A percentile compares a stretch with the other conserved stretches of the same genome.
phyloP scores from a whole-genome alignment of 2,329 filamentous ascomycete species.

The Geoglossum cookeanum region DNA sequence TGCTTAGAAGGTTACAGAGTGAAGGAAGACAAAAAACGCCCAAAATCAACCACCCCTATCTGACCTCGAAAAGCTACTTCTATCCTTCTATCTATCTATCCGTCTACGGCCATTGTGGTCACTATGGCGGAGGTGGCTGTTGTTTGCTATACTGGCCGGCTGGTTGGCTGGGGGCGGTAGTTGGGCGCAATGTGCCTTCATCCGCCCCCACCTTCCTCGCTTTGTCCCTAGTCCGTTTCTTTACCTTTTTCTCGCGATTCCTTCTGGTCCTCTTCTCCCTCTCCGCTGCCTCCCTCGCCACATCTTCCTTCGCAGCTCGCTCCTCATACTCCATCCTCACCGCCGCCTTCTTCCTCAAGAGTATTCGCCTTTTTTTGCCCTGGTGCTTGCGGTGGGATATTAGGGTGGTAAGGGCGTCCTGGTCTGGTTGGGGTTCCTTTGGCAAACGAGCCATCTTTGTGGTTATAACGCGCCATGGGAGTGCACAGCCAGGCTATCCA shows the following conservation, averaged over 20 bases:
- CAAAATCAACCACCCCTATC: too few relatives aligned
- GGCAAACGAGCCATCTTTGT: slow-evolving; percentile 17
- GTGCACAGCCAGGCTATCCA: slow-evolving; percentile 34
- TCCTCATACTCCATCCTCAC: slow-evolving; percentile 9
- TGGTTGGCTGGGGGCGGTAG: too few relatives aligned
- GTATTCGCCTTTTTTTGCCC: slow-evolving; percentile 40
- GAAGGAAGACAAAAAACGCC: too few relatives aligned
- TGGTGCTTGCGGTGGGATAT: slow-evolving; percentile 26
- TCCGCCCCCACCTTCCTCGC: slow-evolving; percentile 23
- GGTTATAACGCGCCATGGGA: slow-evolving; percentile 38
- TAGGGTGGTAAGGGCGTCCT: slow-evolving; percentile 5
- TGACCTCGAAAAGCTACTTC: too few relatives aligned
- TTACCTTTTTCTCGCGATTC: slow-evolving; percentile 41
- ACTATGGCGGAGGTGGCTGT: too few relatives aligned
- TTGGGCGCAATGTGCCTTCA: too few relatives aligned
- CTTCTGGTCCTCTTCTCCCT: slow-evolving; percentile 41
- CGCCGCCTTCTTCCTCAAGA: slow-evolving; percentile 21
- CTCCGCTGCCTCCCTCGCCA: slow-evolving; percentile 22
- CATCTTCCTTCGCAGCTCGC: slow-evolving; percentile 15
- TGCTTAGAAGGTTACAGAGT: too few relatives aligned
- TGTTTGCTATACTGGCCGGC: too few relatives aligned
- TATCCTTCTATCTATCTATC: too few relatives aligned
- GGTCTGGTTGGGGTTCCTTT: slow-evolving; percentile 7
- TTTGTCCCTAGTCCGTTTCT: slow-evolving; percentile 39
- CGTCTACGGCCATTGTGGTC: too few relatives aligned